Conservation (phyloP, 108 stramenopile species). For the Cyclotella baltica region DNA sequence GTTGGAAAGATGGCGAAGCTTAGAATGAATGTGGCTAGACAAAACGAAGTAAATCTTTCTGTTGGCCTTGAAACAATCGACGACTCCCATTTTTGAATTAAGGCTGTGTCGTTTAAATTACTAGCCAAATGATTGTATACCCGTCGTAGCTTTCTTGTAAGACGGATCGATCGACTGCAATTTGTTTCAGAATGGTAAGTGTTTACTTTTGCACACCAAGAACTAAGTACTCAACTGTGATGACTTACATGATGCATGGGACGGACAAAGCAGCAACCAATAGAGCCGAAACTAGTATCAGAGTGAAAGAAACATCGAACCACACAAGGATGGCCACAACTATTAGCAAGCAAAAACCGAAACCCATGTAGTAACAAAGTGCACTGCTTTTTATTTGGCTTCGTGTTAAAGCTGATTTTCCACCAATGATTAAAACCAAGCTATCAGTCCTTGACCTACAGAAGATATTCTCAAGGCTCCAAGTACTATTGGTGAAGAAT, state of each 20-base stretch:
- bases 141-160: not conserved
- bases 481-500: not conserved
- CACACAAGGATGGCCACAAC: not conserved
- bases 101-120: not conserved
- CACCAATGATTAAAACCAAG: not conserved
- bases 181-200: no score
- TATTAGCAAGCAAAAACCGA: not conserved
- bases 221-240: no score
- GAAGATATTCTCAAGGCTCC: not conserved
- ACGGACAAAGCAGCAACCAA: not conserved
- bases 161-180: no score
- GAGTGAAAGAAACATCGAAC: not conserved
- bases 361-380: not conserved
- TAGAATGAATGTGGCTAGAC: not conserved
- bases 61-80: not conserved
- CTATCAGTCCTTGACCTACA: constrained; percentile 2
- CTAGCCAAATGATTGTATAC: not conserved
- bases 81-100: constrained; percentile 3
- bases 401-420: constrained; percentile 25
- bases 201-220: no score
- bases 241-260: not conserved
- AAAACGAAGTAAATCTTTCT: not conserved
- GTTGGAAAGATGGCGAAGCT: not conserved
- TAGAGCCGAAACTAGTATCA: not conserved
- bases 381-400: not conserved